Evolutionary conservation across 2,329 filamentous ascomycete species (phyloP).

Genomic region (Neocucurbitaria cava): DNA sequence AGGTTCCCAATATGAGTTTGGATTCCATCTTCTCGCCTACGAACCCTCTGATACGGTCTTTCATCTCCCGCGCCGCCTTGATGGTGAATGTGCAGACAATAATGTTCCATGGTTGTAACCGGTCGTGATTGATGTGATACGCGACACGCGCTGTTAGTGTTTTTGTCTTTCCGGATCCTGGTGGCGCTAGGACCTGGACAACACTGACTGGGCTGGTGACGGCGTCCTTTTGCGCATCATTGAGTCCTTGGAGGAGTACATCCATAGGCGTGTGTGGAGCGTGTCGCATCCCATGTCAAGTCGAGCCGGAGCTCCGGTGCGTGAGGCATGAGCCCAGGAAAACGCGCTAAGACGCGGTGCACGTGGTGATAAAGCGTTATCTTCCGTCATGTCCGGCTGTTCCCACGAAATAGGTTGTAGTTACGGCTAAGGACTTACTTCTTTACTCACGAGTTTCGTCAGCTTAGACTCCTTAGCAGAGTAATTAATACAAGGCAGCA

Average conservation of each 20-base stretch:
- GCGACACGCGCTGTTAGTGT: slow-evolving; percentile 92
- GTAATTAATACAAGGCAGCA: no score
- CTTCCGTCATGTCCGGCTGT: no score
- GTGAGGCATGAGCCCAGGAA: not conserved
- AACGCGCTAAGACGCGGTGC: not conserved
- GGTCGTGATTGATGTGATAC: slow-evolving; percentile 77
- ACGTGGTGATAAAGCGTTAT: not conserved
- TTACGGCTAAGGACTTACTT: no score
- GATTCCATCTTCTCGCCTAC: slow-evolving; percentile 79
- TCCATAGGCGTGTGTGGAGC: slow-evolving; percentile 52
- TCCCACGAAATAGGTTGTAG: no score
- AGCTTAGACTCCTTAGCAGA: no score
- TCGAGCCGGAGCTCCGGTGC: not conserved
- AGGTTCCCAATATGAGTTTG: slow-evolving; percentile 86
- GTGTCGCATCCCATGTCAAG: slow-evolving; percentile 15
- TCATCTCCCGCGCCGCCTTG: slow-evolving; percentile 94
- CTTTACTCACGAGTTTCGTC: no score
- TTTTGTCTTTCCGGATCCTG: slow-evolving; percentile 87
- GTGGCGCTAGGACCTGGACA: slow-evolving; percentile 68
- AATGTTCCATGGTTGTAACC: slow-evolving; percentile 81
- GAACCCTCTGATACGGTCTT: slow-evolving; percentile 79
- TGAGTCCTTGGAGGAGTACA: slow-evolving; percentile 66
- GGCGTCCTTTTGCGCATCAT: slow-evolving; percentile 68
- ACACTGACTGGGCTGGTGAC: slow-evolving; percentile 68
- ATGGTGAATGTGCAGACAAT: slow-evolving; percentile 97